These are phyloP conservation scores for Oryza glumipatula DNA, from an alignment of 176 grass and related monocot genomes.

Conservation along the genomic window DNA sequence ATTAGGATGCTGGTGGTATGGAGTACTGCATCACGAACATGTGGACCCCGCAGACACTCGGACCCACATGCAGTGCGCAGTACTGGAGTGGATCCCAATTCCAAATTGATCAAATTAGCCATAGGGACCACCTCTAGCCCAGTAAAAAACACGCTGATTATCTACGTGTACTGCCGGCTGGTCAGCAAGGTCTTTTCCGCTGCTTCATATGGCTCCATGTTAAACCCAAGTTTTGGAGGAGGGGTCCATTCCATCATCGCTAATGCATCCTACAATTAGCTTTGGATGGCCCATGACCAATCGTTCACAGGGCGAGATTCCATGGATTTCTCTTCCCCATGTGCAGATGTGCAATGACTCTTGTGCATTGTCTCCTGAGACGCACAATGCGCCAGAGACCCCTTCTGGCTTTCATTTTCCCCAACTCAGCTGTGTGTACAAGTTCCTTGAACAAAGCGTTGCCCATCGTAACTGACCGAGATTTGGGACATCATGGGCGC, in stretches of 20 bases:
- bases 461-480: conserved; percentile 10
- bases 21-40: too few species aligned
- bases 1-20: too few species aligned
- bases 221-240: not conserved
- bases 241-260: not conserved
- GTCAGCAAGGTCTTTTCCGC: not conserved
- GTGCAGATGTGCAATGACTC: not conserved
- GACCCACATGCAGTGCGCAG: too few species aligned
- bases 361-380: conserved; percentile 29
- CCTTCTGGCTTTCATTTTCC: not conserved
- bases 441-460: conserved; percentile 29
- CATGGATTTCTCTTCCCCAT: not conserved
- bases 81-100: too few species aligned
- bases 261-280: not conserved
- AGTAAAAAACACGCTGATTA: not conserved
- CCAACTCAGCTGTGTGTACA: conserved; percentile 1
- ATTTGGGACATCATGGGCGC: conserved; percentile 9
- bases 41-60: too few species aligned
- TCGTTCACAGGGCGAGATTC: conserved; percentile 21
- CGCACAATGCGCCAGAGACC: not conserved
- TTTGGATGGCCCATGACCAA: not conserved
- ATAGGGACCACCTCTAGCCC: not conserved
- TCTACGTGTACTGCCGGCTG: not conserved
- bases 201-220: not conserved
- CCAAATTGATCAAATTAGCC: not conserved